Base-by-base conservation (phyloP, 345 rosid genomes). In the Noccaea bulbosa region DNA sequence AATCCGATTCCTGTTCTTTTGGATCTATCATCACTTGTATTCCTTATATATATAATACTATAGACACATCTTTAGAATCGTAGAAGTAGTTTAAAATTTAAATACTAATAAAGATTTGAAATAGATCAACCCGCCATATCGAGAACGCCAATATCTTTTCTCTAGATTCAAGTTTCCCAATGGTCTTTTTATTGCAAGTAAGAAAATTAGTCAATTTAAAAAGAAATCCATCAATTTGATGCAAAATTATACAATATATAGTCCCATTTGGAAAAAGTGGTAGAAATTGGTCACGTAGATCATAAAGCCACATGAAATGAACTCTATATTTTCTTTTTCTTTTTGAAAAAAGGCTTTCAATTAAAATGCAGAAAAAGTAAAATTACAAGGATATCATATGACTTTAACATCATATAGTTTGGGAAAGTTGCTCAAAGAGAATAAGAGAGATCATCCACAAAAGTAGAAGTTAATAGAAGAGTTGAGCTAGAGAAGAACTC, bases 1-100 rank as follows among this genome's bases (percentile, higher is more conserved):
- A 74, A 74, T 67, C 49, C 4, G 56, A 14, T 51, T 67, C 52
- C 73, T 68, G 50, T 52, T 61, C 44, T 52, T 75, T 61, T 60
- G 69, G 73, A 75, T 52, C 51, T 61, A 27, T 52, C 62, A 39
- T 50, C 49, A 34, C 11, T 27, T 41, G 12, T 20, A 56, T 17
- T 55, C 10, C 37, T 33, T 61, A 11, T n/a, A 34, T 43, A 11
- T 34, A 30, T 65, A 14, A 55, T 17, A 57, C 16, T 24, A 20
- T 9, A 17, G 4, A 34, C 32, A 47, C 6, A 58, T 59, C 14
- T 61, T 60, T 45, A 68, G 69, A 61, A 74, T 59, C 68, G 24
- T 40, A 15, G 1, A 55, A 37, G 17, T 30, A 30, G 20, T 24
- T 24, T 17, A 17, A 17, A 17, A 17, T 65, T 65, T 30, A 54